A percentile compares a stretch with the other conserved stretches of the same genome.
phyloP scores from a whole-genome alignment of 257 asterid genomes.

The Solanum acaule region DNA sequence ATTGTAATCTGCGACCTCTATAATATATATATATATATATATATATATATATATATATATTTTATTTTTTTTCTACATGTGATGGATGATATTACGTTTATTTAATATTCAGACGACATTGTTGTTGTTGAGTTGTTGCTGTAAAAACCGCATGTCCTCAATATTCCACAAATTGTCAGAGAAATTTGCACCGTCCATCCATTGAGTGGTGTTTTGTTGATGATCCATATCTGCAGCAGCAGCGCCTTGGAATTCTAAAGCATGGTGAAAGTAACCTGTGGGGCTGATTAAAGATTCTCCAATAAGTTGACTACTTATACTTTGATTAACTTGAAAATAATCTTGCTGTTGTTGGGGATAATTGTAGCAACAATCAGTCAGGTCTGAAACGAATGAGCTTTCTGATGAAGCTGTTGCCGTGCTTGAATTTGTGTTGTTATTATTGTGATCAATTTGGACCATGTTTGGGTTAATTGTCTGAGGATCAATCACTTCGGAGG shows the following conservation, averaged over 20 bases:
- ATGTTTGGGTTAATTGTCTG: background rate
- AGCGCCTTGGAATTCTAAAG: slow-evolving; percentile 5
- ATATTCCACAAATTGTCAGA: slow-evolving; percentile 46
- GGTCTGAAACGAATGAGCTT: slow-evolving; percentile 47
- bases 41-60: no score
- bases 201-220: slow-evolving; percentile 13
- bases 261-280: slow-evolving; percentile 32
- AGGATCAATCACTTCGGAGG: background rate
- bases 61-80: background rate
- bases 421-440: slow-evolving; percentile 26
- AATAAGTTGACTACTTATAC: background rate
- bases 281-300: slow-evolving; percentile 46
- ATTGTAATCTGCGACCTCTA: background rate
- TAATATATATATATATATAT: no score
- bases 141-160: slow-evolving; percentile 58
- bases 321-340: slow-evolving; percentile 13
- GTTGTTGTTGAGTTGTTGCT: slow-evolving; percentile 30
- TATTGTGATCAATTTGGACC: background rate
- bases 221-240: slow-evolving; percentile 13
- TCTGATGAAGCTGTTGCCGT: slow-evolving; percentile 41
- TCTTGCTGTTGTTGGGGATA: slow-evolving; percentile 29
- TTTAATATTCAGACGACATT: background rate
- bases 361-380: slow-evolving; percentile 54
- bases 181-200: slow-evolving; percentile 57
- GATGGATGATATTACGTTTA: background rate